phyloP scores from a whole-genome alignment of 139 green algal species.

The Ettlia oleoabundans region DNA sequence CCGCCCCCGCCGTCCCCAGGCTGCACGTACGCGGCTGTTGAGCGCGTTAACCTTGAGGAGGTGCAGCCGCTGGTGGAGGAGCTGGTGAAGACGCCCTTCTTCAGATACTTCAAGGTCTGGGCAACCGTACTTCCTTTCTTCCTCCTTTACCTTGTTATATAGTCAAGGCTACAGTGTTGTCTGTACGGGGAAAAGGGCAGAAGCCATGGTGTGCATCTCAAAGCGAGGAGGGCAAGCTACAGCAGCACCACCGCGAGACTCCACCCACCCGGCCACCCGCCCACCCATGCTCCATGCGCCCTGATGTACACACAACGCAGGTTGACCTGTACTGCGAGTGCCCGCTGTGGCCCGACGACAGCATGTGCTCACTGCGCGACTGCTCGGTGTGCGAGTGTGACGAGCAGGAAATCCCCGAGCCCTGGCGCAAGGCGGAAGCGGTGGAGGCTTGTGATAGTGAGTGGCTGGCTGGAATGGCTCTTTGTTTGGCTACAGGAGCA shows the following conservation, averaged over 20 bases:
- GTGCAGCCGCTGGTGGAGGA: constrained; percentile 70
- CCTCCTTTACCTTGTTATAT: neutral
- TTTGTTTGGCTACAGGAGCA: neutral
- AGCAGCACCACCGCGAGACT: too few species aligned
- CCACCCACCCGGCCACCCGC: too few species aligned
- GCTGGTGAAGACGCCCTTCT: constrained; percentile 84
- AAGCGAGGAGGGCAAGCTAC: too few species aligned
- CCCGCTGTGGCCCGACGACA: constrained; percentile 95
- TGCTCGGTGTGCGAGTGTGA: constrained; percentile 92
- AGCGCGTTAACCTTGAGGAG: constrained; percentile 66
- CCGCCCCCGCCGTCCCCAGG: constrained; percentile 42
- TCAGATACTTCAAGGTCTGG: constrained; percentile 91
- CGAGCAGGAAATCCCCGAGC: constrained; percentile 76
- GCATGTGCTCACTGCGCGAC: constrained; percentile 85
- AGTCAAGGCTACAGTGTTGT: too few species aligned
- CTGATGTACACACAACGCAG: constrained; percentile 40
- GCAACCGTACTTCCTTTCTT: neutral
- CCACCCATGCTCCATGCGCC: neutral
- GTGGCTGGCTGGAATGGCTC: neutral
- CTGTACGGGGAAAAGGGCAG: too few species aligned
- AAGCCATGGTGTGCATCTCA: too few species aligned
- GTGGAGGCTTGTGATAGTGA: constrained; percentile 45
- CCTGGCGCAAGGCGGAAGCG: constrained; percentile 74
- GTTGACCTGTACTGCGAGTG: constrained; percentile 94
- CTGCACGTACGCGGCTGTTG: constrained; percentile 82